phyloP scores from a whole-genome alignment of 805 yeast species.

The Phaffomyces opuntiae region DNA sequence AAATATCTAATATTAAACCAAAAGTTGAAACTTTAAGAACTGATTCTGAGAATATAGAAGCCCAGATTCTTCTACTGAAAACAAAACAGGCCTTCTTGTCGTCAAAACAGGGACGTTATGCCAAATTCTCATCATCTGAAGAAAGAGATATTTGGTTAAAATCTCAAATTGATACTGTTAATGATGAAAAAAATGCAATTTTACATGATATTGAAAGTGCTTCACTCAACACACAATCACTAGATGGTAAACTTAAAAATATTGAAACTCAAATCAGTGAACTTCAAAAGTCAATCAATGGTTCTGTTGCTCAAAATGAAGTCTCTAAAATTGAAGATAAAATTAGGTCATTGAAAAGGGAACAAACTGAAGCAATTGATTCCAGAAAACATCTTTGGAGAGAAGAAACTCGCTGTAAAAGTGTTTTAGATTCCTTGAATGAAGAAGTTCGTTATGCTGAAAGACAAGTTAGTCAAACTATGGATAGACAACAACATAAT shows the following conservation, averaged over 20 bases:
- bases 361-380: slow-evolving; percentile 46
- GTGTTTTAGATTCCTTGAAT: slow-evolving; percentile 46
- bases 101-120: slow-evolving; percentile 64
- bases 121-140: slow-evolving; percentile 44
- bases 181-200: background rate
- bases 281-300: slow-evolving; percentile 31
- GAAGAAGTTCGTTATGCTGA: slow-evolving; percentile 53
- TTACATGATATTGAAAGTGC: no score
- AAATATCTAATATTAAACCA: slow-evolving; percentile 34
- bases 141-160: slow-evolving; percentile 68
- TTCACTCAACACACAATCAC: no score
- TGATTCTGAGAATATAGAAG: slow-evolving; percentile 35
- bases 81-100: slow-evolving; percentile 53
- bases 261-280: slow-evolving; percentile 27
- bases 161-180: slow-evolving; percentile 33
- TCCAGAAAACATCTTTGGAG: slow-evolving; percentile 73
- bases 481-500: slow-evolving; percentile 61
- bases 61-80: slow-evolving; percentile 33
- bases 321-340: slow-evolving; percentile 26
- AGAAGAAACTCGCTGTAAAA: slow-evolving; percentile 57
- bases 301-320: slow-evolving; percentile 27
- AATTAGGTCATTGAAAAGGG: slow-evolving; percentile 28
- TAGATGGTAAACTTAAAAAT: slow-evolving; percentile 10
- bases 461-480: slow-evolving; percentile 58
- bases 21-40: slow-evolving; percentile 30